Percentiles rank a stretch among this genome's conserved stretches.
These are phyloP conservation scores for Fagopyrum homotropicum DNA, from an alignment of 148 eudicot genomes.

Conservation along the genomic window DNA sequence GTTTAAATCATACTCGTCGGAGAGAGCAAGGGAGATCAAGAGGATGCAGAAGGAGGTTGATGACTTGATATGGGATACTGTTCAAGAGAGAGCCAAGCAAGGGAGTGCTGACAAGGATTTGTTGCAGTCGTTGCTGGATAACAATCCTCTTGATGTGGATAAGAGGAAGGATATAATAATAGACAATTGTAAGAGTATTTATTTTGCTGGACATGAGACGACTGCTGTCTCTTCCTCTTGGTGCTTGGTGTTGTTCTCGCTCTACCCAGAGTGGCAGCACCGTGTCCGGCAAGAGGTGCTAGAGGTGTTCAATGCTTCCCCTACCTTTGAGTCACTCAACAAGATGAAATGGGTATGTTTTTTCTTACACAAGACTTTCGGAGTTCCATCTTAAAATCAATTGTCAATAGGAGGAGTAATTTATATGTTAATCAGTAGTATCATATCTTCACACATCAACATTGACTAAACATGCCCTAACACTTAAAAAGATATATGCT, in stretches of 20 bases:
- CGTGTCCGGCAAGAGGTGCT: neutral
- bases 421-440: no score
- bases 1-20: constrained; percentile 20
- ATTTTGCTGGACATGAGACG: constrained; percentile 87
- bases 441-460: no score
- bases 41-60: constrained; percentile 61
- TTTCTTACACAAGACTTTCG: no score
- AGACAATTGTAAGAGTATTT: constrained; percentile 86
- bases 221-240: constrained; percentile 78
- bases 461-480: no score
- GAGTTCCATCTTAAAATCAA: no score
- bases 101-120: constrained; percentile 37
- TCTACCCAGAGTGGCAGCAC: constrained; percentile 74
- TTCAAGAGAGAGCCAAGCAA: constrained; percentile 41
- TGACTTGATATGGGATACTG: constrained; percentile 55
- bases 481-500: no score
- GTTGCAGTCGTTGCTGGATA: constrained; percentile 46
- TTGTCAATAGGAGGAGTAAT: no score
- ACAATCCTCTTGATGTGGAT: neutral
- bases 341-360: no score
- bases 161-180: constrained; percentile 57
- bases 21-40: constrained; percentile 36
- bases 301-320: no score
- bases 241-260: constrained; percentile 76
- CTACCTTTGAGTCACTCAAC: no score